Base-by-base conservation (phyloP, 2,329 filamentous ascomycete species). In the Clonostachys sp. region DNA sequence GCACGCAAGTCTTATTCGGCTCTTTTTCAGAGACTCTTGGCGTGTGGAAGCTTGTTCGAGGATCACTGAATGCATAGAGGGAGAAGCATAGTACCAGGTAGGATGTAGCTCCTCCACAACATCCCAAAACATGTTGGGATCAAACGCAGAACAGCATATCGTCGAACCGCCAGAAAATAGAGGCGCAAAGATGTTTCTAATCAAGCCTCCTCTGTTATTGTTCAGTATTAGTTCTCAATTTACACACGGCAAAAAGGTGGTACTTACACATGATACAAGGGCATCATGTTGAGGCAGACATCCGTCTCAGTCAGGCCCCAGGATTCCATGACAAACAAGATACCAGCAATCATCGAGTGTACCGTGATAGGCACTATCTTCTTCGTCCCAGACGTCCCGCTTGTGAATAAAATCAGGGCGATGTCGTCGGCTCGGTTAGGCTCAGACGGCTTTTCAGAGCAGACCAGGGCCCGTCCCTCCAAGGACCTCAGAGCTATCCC, bases 211-310 rank as follows among this genome's bases (percentile, higher is more conserved):
- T 17, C 71, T 73, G 36, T n/a, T 4, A 18, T 39, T n/a, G 12
- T 39, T n/a, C n/a, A n/a, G 36, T n/a, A 39, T 18, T 6, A 3
- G 36, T 18, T 18, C 10, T n/a, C 12, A 39, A n/a, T 14, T 14
- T n/a, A 39, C 14, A n/a, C 14, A 12, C 6, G 14, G 17, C n/a
- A 14, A n/a, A 24, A 5, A 9, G 3, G 46, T 30, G 6, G 6
- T 44, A 67, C 73, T 64, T 65, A 75, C 71, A 78, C 65, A 58
- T 81, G 77, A 57, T 79, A 77, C 6, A 82, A 60, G 0, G 78
- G 77, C 77, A 81, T 81, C 73, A 80, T 79, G 55, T 81, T 81
- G 20, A 80, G 57, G 55, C 77, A 81, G 1, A 71, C 66, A 53
- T 80, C 77, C 2, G 60, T 56, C 3, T 64, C 55, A 2, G 60